Percentiles rank a stretch among this genome's conserved stretches.
phyloP scores from a whole-genome alignment of 805 yeast genomes.

The Saccharomycopsis sp. region DNA sequence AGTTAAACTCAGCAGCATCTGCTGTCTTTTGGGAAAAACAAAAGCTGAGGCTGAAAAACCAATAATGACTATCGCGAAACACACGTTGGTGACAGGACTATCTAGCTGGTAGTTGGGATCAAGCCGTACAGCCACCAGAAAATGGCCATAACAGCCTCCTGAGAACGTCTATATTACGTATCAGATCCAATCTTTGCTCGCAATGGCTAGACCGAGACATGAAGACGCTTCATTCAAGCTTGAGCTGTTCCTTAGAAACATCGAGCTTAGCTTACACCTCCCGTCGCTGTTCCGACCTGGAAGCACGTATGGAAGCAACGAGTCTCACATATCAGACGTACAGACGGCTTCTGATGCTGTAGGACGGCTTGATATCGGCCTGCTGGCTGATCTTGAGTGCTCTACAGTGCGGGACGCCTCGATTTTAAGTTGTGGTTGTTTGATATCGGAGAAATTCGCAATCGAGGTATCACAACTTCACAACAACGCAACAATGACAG shows the following conservation, averaged over 20 bases:
- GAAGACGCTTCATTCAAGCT: background rate
- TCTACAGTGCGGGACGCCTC: conserved; percentile 14
- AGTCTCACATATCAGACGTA: background rate
- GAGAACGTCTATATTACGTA: background rate
- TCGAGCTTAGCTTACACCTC: background rate
- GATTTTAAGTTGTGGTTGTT: conserved; percentile 20
- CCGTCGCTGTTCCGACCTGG: background rate
- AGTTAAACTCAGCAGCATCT: background rate
- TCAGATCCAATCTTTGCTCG: background rate
- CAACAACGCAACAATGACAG: background rate
- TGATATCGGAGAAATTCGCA: conserved; percentile 15
- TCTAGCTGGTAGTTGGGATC: background rate
- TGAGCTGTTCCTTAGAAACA: background rate
- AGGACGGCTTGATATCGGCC: background rate
- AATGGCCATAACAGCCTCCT: background rate
- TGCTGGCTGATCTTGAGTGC: too few relatives aligned
- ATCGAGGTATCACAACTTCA: background rate
- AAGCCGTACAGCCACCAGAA: background rate
- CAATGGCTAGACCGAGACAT: background rate
- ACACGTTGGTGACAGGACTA: background rate
- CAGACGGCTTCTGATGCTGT: background rate
- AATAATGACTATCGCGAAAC: background rate
- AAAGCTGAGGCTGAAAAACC: background rate
- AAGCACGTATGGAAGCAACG: background rate
- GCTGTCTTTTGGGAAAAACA: background rate